phyloP scores from a whole-genome alignment of 192 early-diverging fungal species.

The Coemansia sp. region DNA sequence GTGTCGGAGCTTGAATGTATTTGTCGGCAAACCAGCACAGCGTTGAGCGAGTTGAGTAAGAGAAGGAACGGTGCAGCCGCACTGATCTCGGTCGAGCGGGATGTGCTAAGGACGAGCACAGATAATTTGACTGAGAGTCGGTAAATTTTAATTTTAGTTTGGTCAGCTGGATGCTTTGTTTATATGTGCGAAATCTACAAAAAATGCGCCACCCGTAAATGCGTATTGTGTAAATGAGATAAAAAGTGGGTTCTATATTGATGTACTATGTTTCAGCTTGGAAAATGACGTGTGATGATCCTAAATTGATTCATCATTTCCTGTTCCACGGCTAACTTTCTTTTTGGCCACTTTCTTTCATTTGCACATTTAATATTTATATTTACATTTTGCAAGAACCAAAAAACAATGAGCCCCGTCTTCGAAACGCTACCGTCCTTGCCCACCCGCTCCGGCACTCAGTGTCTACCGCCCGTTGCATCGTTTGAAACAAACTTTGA shows the following conservation, averaged over 20 bases:
- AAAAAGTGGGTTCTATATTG: too few relatives aligned
- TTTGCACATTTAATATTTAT: background rate
- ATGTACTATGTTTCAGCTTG: too few relatives aligned
- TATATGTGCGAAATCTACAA: background rate
- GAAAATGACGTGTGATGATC: too few relatives aligned
- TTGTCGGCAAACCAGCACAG: conserved; percentile 30
- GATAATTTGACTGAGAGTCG: background rate
- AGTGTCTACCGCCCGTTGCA: conserved; percentile 32
- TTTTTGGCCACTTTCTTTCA: background rate
- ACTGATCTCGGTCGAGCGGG: conserved; percentile 43
- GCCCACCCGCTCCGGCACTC: conserved; percentile 27
- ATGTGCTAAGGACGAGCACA: conserved; percentile 19
- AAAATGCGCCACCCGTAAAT: too few relatives aligned
- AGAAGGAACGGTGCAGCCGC: conserved; percentile 43
- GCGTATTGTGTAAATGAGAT: too few relatives aligned
- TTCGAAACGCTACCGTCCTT: conserved; percentile 32
- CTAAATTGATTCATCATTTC: too few relatives aligned
- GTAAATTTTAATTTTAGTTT: background rate
- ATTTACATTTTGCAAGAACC: background rate
- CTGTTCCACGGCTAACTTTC: background rate
- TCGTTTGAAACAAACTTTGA: conserved; percentile 33
- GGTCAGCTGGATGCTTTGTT: too few relatives aligned
- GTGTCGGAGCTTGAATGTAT: conserved; percentile 59
- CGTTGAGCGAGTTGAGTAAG: conserved; percentile 43
- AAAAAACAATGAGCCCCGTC: conserved; percentile 25